Conservation (phyloP, 2,329 filamentous ascomycete species). For the Sporothrix brunneoviolacea region DNA sequence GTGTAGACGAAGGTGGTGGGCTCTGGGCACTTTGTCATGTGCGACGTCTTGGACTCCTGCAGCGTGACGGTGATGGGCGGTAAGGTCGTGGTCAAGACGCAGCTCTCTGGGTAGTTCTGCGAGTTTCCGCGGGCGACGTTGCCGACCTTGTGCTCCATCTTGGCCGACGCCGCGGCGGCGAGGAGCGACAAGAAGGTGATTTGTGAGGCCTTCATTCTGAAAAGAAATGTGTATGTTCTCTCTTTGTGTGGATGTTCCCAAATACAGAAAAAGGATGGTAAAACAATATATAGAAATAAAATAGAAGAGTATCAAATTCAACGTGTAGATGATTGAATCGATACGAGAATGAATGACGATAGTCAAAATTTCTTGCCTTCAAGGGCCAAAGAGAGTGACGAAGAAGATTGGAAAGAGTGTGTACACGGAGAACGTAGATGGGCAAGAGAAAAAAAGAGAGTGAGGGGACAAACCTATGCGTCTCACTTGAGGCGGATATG, state of each 20-base stretch:
- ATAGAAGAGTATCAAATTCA: neutral
- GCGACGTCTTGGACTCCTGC: neutral
- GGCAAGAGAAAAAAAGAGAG: neutral
- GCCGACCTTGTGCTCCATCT: neutral
- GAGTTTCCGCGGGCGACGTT: neutral
- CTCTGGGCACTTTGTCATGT: constrained; percentile 8
- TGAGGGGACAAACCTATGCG: constrained; percentile 3
- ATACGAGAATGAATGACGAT: too few relatives aligned
- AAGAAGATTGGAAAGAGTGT: neutral
- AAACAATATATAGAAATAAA: neutral
- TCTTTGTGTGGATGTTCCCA: too few relatives aligned
- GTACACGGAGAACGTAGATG: neutral
- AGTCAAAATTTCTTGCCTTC: too few relatives aligned
- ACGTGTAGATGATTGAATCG: too few relatives aligned
- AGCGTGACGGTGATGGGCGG: constrained; percentile 14
- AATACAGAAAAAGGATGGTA: neutral
- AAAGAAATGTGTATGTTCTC: neutral
- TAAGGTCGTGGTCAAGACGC: constrained; percentile 14
- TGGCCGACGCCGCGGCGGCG: constrained; percentile 3
- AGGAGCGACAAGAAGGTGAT: constrained; percentile 10
- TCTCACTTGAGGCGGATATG: constrained; percentile 12
- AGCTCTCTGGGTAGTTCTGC: constrained; percentile 5
- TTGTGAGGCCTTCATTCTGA: constrained; percentile 12
- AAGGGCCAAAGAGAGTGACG: too few relatives aligned
- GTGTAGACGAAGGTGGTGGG: constrained; percentile 14